These are phyloP conservation scores for Bauhinia variegata DNA, from an alignment of 306 rosid genomes.

Conservation along the genomic window DNA sequence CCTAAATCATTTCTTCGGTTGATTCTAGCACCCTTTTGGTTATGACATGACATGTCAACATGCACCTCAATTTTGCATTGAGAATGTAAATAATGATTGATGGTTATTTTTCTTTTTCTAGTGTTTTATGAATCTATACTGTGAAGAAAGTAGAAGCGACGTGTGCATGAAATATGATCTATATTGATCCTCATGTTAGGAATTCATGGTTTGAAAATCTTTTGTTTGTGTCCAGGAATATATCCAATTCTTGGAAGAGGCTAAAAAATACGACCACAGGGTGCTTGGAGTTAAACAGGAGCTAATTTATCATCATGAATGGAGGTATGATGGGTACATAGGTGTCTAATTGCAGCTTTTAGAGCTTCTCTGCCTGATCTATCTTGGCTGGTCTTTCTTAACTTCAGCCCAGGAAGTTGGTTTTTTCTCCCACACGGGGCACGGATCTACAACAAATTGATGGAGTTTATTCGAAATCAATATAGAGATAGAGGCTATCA, in stretches of 20 bases:
- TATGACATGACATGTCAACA: too few relatives aligned
- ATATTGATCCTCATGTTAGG: constrained; percentile 21
- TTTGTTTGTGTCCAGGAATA: constrained; percentile 57
- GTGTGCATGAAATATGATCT: constrained; percentile 27
- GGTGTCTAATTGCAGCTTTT: constrained; percentile 27
- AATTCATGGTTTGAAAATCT: constrained; percentile 19
- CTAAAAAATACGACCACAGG: constrained; percentile 92
- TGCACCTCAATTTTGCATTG: too few relatives aligned
- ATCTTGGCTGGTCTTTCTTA: constrained; percentile 28
- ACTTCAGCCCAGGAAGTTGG: constrained; percentile 96
- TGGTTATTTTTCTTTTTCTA: constrained; percentile 1
- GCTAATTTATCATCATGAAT: constrained; percentile 87
- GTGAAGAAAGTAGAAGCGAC: constrained; percentile 14
- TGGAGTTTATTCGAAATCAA: constrained; percentile 73
- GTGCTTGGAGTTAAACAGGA: constrained; percentile 89
- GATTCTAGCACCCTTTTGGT: too few relatives aligned
- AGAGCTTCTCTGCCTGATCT: constrained; percentile 30
- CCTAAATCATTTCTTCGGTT: neutral
- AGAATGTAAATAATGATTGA: too few relatives aligned
- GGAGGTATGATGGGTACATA: constrained; percentile 58
- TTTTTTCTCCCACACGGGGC: constrained; percentile 93
- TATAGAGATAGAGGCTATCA: constrained; percentile 87
- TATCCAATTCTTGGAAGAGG: constrained; percentile 71
- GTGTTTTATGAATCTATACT: neutral
- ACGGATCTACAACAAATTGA: constrained; percentile 76